phyloP scores from a whole-genome alignment of 2,329 filamentous ascomycete species.

The Trichoderma harzianum region DNA sequence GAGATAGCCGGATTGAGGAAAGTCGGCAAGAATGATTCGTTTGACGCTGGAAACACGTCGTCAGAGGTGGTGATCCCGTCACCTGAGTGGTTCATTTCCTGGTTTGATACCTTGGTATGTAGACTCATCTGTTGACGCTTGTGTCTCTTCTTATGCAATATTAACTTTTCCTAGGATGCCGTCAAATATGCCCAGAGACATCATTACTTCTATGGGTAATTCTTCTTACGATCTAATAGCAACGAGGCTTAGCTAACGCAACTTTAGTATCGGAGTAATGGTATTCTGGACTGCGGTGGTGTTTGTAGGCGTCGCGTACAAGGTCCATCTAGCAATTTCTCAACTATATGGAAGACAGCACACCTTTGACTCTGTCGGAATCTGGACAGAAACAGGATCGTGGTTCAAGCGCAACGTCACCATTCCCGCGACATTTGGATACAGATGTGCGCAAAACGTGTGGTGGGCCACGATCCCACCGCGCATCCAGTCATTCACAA shows the following conservation, averaged over 20 bases:
- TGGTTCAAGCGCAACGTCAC: constrained; percentile 36
- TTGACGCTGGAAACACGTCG: constrained; percentile 18
- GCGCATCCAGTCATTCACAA: constrained; percentile 40
- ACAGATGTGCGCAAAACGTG: constrained; percentile 41
- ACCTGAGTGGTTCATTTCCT: constrained; percentile 31
- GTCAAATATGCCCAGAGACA: constrained; percentile 33
- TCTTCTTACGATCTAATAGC: accelerated
- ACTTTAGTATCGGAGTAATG: constrained; percentile 33
- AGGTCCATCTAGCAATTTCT: constrained; percentile 22
- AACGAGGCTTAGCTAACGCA: neutral
- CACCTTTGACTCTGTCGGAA: neutral
- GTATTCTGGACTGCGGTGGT: constrained; percentile 41
- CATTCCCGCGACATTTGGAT: constrained; percentile 43
- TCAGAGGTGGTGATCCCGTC: constrained; percentile 36
- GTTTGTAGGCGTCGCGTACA: constrained; percentile 35
- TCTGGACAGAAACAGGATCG: constrained; percentile 4
- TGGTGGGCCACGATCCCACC: constrained; percentile 46
- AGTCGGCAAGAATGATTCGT: constrained; percentile 29
- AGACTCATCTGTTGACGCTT: neutral
- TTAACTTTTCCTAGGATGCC: constrained; percentile 30
- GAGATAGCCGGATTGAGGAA: constrained; percentile 31
- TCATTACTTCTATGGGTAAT: constrained; percentile 39
- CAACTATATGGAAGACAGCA: neutral
- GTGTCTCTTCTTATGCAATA: neutral
- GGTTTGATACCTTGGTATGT: constrained; percentile 39